These are phyloP conservation scores for Cucumis cinereus DNA, from an alignment of 306 rosid species.

Conservation along the genomic window DNA sequence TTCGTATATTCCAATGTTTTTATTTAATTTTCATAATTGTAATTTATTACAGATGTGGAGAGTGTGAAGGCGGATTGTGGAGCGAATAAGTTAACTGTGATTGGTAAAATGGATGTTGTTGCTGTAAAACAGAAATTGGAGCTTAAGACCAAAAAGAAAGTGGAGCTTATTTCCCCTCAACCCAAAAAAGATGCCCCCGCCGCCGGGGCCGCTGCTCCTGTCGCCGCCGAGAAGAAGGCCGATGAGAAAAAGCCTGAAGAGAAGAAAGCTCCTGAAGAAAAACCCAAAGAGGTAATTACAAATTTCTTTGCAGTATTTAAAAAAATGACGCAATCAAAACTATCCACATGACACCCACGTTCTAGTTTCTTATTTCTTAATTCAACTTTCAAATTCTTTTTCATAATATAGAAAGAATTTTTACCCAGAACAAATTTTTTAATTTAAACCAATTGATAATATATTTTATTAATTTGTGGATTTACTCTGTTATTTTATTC, in stretches of 20 bases:
- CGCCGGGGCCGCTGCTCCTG: slow-evolving; percentile 31
- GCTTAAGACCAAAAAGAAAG: slow-evolving; percentile 51
- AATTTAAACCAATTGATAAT: neutral
- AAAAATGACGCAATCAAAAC: neutral
- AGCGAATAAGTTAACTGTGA: slow-evolving; percentile 50
- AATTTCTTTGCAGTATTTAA: neutral
- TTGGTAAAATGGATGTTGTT: slow-evolving; percentile 46
- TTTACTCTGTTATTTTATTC: slow-evolving; percentile 1
- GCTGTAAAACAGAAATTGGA: slow-evolving; percentile 37
- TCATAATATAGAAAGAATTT: neutral
- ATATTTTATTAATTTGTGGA: neutral
- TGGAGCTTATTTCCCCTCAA: slow-evolving; percentile 54
- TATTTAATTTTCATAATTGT: neutral
- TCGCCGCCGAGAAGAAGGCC: slow-evolving; percentile 25
- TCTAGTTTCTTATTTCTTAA: neutral
- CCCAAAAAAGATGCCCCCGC: slow-evolving; percentile 47
- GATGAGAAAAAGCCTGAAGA: slow-evolving; percentile 34
- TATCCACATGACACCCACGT: neutral
- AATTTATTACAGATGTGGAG: slow-evolving; percentile 44
- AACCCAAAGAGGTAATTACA: slow-evolving; percentile 30
- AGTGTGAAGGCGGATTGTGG: slow-evolving; percentile 39
- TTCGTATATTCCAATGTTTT: neutral
- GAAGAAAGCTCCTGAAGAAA: slow-evolving; percentile 41
- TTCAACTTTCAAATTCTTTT: neutral
- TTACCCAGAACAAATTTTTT: neutral